Evolutionary conservation across 1,284 basidiomycete species (phyloP).

Genomic region (Jaminaea rosea): DNA sequence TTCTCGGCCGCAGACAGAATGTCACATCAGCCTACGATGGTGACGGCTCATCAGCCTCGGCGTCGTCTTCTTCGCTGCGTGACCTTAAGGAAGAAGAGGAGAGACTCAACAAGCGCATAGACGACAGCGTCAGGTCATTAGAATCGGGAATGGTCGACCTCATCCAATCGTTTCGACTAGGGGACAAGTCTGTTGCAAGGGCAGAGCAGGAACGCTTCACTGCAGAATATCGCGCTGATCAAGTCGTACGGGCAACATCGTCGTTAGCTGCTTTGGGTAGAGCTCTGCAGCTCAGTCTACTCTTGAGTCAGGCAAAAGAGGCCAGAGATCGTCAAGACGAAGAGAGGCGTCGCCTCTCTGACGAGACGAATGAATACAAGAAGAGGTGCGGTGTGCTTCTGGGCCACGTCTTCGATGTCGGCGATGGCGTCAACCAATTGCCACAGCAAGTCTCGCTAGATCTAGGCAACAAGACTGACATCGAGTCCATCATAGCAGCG

Average conservation of each 20-base stretch:
- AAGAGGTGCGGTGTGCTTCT: background rate
- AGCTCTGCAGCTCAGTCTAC: background rate
- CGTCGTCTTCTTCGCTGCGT: background rate
- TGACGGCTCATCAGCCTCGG: background rate
- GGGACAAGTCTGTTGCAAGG: background rate
- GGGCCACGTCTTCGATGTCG: background rate
- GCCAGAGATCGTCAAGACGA: background rate
- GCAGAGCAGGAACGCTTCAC: background rate
- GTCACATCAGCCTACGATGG: too few relatives aligned
- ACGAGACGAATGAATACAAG: background rate
- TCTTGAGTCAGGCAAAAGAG: background rate
- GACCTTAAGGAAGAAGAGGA: background rate
- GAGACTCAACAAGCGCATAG: constrained; percentile 1
- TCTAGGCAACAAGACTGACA: background rate
- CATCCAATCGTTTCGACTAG: background rate
- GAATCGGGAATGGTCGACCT: background rate
- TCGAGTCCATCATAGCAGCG: background rate
- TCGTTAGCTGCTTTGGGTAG: background rate
- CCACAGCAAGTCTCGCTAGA: background rate
- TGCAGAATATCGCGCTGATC: background rate
- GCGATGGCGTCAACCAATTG: background rate
- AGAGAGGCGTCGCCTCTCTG: background rate
- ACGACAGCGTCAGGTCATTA: background rate
- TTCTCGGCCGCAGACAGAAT: too few relatives aligned
- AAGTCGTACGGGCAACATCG: background rate